Evolutionary conservation across 2,329 filamentous ascomycete species (phyloP), one percentile per base, ranked within the genome.

Genomic region (Trichoderma sp.): DNA sequence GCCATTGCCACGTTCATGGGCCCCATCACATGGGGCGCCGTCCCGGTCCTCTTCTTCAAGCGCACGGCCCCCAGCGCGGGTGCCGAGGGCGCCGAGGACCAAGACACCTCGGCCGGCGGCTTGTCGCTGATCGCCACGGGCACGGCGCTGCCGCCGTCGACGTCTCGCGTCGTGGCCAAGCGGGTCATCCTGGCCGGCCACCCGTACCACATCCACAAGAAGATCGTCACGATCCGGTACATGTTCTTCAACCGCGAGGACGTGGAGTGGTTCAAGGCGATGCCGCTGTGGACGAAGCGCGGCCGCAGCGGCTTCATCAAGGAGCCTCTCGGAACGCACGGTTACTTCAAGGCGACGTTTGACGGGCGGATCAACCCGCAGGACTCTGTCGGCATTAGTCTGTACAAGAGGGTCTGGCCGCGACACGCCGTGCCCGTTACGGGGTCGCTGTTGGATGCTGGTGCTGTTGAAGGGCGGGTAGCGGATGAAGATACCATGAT

Each of bases 341-440:
- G 95, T n/a, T 99, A 99, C 81, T 98, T 98, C 85, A 99, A 99
- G 83, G 95, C 95, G 14, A 97, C 90, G 2, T 99, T 99, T 80
- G 96, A 99, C 76, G 92, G 89, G 14, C 91, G 90, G 75, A 94
- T 99, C 76, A 98, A 97, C 77, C 93, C 95, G 1, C 91, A 97
- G 79, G 95, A 99, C 79, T 89, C 93, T 3, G 88, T 99, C 54
- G 95, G 92, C 57, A 90, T 98, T 68, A 96, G 92, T 78, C 75
- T 95, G 73, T 95, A 94, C 75, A 95, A 95, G 84, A 81, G 91
- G 24, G 88, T 94, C 67, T 95, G 89, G 84, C 95, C 95, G 7
- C 83, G 93, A 66, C 83, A 82, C 68, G 88, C 92, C 19, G 74
- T 73, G 52, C 78, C 81, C 1, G 75, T 85, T 41, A 72, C 75